Percentiles rank a stretch among this genome's conserved stretches.
phyloP scores from a whole-genome alignment of 371 early-diverging fungal genomes.

The Mortierella sp. region DNA sequence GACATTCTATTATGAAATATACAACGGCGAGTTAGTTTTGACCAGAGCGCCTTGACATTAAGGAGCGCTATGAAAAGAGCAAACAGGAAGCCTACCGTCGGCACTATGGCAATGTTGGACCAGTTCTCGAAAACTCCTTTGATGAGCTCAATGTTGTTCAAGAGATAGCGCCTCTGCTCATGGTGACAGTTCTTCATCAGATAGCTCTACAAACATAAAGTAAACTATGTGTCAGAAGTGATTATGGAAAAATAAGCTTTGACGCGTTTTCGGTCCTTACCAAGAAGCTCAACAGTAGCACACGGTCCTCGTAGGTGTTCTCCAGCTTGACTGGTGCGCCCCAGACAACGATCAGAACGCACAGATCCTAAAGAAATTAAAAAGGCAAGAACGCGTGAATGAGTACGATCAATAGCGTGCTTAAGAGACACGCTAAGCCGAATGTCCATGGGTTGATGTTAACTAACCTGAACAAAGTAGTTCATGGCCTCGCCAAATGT shows the following conservation, averaged over 20 bases:
- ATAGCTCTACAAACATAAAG: constrained; percentile 59
- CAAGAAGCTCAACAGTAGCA: constrained; percentile 58
- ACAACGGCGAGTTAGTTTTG: not conserved
- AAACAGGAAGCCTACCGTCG: constrained; percentile 64
- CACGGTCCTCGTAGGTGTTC: constrained; percentile 59
- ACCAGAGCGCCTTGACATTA: too few relatives aligned
- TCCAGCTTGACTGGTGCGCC: constrained; percentile 54
- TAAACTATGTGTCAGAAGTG: constrained; percentile 6
- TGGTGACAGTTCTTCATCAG: constrained; percentile 67
- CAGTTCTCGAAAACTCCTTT: constrained; percentile 74
- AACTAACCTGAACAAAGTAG: constrained; percentile 74
- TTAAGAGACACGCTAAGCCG: not conserved
- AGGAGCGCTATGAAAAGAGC: not conserved
- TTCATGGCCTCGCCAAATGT: constrained; percentile 77
- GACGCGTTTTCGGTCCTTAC: constrained; percentile 37
- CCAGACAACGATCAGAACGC: constrained; percentile 73
- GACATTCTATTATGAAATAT: constrained; percentile 47
- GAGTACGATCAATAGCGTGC: not conserved
- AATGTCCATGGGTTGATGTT: not conserved
- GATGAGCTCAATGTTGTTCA: constrained; percentile 70
- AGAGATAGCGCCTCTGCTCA: constrained; percentile 58
- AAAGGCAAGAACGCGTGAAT: not conserved
- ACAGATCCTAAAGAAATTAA: constrained; percentile 63
- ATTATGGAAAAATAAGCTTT: not conserved
- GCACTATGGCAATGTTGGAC: constrained; percentile 65